phyloP scores from a whole-genome alignment of 1,284 basidiomycete genomes.

The Pisolithus thermaeus region DNA sequence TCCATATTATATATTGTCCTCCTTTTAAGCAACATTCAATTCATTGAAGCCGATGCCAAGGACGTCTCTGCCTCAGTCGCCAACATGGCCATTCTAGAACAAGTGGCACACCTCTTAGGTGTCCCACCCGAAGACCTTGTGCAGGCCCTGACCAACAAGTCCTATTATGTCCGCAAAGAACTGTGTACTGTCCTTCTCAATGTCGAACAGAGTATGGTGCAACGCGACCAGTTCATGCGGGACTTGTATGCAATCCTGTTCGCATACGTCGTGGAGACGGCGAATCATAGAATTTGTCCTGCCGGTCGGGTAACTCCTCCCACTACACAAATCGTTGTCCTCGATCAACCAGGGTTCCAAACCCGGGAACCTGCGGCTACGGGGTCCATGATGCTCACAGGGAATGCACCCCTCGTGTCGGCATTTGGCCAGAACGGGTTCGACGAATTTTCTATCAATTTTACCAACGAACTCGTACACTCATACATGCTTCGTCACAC shows the following conservation, averaged over 20 bases:
- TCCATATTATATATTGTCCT: constrained; percentile 79
- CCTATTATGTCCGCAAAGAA: constrained; percentile 84
- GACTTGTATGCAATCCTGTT: constrained; percentile 91
- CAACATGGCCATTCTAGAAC: constrained; percentile 64
- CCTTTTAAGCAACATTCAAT: constrained; percentile 78
- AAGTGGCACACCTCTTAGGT: constrained; percentile 69
- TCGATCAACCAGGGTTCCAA: constrained; percentile 84
- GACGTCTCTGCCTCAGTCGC: constrained; percentile 66
- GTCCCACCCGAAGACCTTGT: constrained; percentile 72
- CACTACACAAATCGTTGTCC: constrained; percentile 65
- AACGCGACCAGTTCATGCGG: constrained; percentile 76
- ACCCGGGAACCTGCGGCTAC: constrained; percentile 61
- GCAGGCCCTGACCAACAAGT: constrained; percentile 77
- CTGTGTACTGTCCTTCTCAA: constrained; percentile 78
- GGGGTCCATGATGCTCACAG: constrained; percentile 55
- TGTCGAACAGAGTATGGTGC: constrained; percentile 63
- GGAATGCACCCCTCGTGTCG: constrained; percentile 60
- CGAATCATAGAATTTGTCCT: constrained; percentile 76
- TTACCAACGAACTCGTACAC: constrained; percentile 77
- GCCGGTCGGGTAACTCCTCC: constrained; percentile 46
- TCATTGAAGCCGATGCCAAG: constrained; percentile 65
- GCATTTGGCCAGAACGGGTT: constrained; percentile 77
- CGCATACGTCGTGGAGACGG: constrained; percentile 85
- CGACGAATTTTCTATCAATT: constrained; percentile 88
- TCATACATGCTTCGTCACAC: constrained; percentile 69